phyloP scores from a whole-genome alignment of 805 yeast species.

The Cyberlindnera lachancei region DNA sequence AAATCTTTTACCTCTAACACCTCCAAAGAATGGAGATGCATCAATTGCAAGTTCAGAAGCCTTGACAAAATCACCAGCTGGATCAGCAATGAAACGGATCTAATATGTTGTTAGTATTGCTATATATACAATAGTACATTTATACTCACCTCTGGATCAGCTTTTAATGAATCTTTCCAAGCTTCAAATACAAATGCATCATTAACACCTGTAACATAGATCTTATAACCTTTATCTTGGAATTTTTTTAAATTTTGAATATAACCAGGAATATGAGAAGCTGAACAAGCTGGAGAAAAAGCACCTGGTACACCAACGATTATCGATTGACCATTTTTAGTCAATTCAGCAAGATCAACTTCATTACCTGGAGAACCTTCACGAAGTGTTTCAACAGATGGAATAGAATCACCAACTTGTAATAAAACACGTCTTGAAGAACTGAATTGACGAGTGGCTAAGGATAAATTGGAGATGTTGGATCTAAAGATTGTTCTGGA shows the following conservation, averaged over 20 bases:
- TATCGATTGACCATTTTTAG: constrained; percentile 41
- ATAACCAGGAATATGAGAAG: constrained; percentile 70
- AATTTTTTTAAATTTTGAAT: constrained; percentile 43
- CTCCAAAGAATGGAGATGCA: constrained; percentile 72
- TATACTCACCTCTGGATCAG: constrained; percentile 14
- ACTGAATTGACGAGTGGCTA: constrained; percentile 13
- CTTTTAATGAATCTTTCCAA: constrained; percentile 45
- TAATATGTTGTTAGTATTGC: constrained; percentile 4
- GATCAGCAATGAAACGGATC: constrained; percentile 67
- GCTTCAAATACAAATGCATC: constrained; percentile 82
- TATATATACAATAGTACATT: no score
- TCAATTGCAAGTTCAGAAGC: constrained; percentile 65
- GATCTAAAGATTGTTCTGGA: no score
- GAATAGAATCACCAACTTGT: constrained; percentile 54
- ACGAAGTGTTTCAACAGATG: constrained; percentile 42
- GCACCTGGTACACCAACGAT: constrained; percentile 70
- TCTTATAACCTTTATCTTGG: constrained; percentile 57
- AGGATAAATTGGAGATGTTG: constrained; percentile 6
- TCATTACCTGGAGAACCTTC: constrained; percentile 61
- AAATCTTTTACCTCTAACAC: constrained; percentile 64
- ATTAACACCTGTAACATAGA: constrained; percentile 72
- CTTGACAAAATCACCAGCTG: constrained; percentile 63
- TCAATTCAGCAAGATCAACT: constrained; percentile 45
- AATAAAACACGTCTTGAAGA: constrained; percentile 24
- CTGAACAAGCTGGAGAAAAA: constrained; percentile 73